Conservation (phyloP, 371 early-diverging fungal species). For the Rhizopus microsporus region DNA sequence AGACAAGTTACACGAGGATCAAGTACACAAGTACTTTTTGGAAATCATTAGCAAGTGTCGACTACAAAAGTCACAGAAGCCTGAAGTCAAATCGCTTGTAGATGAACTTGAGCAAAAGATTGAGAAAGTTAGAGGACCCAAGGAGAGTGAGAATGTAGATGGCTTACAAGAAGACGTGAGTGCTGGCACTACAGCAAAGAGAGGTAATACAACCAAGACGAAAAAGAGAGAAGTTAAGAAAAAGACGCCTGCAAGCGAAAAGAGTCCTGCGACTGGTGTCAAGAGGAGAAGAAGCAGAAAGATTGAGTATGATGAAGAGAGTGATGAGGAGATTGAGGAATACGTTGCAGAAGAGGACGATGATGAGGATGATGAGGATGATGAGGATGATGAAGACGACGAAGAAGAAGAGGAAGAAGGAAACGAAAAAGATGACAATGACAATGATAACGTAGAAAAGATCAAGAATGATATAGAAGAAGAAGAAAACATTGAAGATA, state of each 20-base stretch:
- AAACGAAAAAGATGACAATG: constrained; percentile 10
- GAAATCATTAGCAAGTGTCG: constrained; percentile 86
- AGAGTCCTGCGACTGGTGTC: neutral
- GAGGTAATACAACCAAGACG: constrained; percentile 7
- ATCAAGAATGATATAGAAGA: neutral
- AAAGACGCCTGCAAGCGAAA: neutral
- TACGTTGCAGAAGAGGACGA: constrained; percentile 11
- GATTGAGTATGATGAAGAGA: constrained; percentile 9
- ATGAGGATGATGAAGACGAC: constrained; percentile 8
- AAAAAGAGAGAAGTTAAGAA: constrained; percentile 5
- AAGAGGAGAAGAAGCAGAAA: constrained; percentile 14
- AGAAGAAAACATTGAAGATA: neutral
- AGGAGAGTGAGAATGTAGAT: constrained; percentile 17
- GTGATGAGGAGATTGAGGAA: constrained; percentile 8
- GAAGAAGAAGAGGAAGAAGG: constrained; percentile 6
- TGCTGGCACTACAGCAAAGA: constrained; percentile 10
- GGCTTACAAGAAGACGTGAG: neutral
- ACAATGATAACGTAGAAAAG: constrained; percentile 10
- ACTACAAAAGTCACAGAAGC: constrained; percentile 64
- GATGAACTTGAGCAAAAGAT: constrained; percentile 81
- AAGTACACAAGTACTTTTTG: constrained; percentile 76
- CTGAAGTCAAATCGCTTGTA: constrained; percentile 71
- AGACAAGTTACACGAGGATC: constrained; percentile 84
- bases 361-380: constrained; percentile 6
- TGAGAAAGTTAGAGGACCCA: constrained; percentile 33